Percentiles rank a stretch among this genome's conserved stretches.
Conservation (phyloP, 768 basidiomycete genomes). For the Exsudoporus frostii region DNA sequence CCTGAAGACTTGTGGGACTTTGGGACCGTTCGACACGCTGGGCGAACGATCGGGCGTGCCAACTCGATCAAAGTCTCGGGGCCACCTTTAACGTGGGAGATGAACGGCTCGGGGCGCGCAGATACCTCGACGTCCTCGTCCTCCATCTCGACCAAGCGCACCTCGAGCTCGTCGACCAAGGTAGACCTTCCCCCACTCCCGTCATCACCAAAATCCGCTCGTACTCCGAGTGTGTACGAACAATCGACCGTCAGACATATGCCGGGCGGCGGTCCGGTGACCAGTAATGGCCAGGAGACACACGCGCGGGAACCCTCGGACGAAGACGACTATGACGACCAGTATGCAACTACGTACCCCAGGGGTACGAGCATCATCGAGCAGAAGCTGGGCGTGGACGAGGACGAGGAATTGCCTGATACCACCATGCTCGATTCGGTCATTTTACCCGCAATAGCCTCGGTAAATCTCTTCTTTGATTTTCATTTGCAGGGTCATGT, state of each 20-base stretch:
- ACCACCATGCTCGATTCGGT: constrained; percentile 96
- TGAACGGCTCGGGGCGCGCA: constrained; percentile 50
- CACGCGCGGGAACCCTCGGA: constrained; percentile 52
- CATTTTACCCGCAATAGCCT: constrained; percentile 92
- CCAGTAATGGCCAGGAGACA: constrained; percentile 28
- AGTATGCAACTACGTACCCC: constrained; percentile 50
- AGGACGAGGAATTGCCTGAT: constrained; percentile 59
- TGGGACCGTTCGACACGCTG: constrained; percentile 85
- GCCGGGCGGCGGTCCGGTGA: constrained; percentile 30
- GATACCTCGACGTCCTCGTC: constrained; percentile 41
- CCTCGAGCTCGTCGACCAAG: constrained; percentile 48
- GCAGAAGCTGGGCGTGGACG: constrained; percentile 42
- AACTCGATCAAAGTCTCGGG: constrained; percentile 57
- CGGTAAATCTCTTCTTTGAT: constrained; percentile 51
- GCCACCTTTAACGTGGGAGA: constrained; percentile 78
- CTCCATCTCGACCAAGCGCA: constrained; percentile 28
- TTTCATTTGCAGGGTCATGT: not conserved
- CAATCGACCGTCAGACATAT: constrained; percentile 70
- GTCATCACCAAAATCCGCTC: constrained; percentile 34
- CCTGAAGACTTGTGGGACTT: constrained; percentile 95
- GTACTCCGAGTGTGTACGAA: constrained; percentile 40
- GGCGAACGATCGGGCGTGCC: constrained; percentile 67
- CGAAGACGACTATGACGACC: constrained; percentile 64
- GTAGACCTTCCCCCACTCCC: constrained; percentile 63
- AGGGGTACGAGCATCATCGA: constrained; percentile 40